Percentiles rank a stretch among this genome's conserved stretches.
phyloP scores from a whole-genome alignment of 139 green algal genomes.

The Zygnema circumcarinatum region DNA sequence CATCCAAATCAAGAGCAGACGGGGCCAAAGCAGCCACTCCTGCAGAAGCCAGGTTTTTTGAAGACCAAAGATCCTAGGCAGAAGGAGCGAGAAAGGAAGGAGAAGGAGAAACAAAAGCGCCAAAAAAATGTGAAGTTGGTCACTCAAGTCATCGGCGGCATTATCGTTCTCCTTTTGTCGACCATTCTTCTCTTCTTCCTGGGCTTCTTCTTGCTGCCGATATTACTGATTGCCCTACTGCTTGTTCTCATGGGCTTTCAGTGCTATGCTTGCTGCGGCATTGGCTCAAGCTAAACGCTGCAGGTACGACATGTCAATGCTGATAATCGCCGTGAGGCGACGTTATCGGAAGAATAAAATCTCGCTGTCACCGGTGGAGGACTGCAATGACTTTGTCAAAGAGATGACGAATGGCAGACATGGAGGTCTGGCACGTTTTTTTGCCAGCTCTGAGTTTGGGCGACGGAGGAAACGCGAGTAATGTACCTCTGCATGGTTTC shows the following conservation, averaged over 20 bases:
- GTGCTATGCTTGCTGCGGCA: constrained; percentile 4
- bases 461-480: too few species aligned
- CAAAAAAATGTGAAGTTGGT: not conserved
- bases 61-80: not conserved
- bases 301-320: too few species aligned
- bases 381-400: too few species aligned
- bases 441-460: too few species aligned
- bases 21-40: not conserved
- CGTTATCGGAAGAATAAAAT: too few species aligned
- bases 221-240: not conserved
- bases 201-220: constrained; percentile 9
- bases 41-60: not conserved
- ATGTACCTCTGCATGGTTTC: too few species aligned
- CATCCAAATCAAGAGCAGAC: not conserved
- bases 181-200: constrained; percentile 16
- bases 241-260: not conserved
- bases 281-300: too few species aligned
- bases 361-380: too few species aligned
- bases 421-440: too few species aligned
- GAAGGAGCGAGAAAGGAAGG: constrained; percentile 2
- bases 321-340: too few species aligned
- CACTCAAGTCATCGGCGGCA: not conserved
- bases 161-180: constrained; percentile 5
- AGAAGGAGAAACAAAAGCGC: constrained; percentile 5
- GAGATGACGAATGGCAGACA: too few species aligned